These are phyloP conservation scores for Calophaca sinica DNA, from an alignment of 306 rosid genomes.

Conservation along the genomic window DNA sequence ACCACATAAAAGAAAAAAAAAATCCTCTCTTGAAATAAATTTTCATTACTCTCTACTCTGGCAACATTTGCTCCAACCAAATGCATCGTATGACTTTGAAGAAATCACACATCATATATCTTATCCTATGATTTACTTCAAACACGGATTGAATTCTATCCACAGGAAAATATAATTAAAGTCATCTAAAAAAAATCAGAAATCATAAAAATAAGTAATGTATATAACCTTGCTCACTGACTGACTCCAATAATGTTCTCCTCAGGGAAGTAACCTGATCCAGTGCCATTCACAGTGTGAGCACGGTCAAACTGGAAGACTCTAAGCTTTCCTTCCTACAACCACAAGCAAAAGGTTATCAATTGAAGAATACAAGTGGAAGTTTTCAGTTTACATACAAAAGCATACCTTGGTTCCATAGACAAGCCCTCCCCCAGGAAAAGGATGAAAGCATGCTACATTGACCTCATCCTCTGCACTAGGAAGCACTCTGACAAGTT, in stretches of 20 bases:
- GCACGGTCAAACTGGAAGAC: slow-evolving; percentile 54
- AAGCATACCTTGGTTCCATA: slow-evolving; percentile 92
- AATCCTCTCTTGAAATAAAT: background rate
- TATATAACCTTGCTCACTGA: slow-evolving; percentile 51
- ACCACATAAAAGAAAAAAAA: slow-evolving; percentile 11
- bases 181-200: slow-evolving; percentile 8
- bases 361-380: slow-evolving; percentile 35
- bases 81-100: background rate
- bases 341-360: slow-evolving; percentile 39
- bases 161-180: slow-evolving; percentile 13
- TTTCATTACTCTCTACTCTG: background rate
- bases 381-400: slow-evolving; percentile 41
- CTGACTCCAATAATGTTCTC: slow-evolving; percentile 43
- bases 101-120: background rate
- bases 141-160: slow-evolving; percentile 12
- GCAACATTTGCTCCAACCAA: background rate
- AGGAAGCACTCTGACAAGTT: slow-evolving; percentile 95
- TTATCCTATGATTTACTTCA: slow-evolving; percentile 2
- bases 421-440: slow-evolving; percentile 94
- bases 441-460: slow-evolving; percentile 97
- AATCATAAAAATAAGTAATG: slow-evolving; percentile 33
- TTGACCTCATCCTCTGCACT: slow-evolving; percentile 99
- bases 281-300: slow-evolving; percentile 45
- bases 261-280: slow-evolving; percentile 60
- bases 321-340: slow-evolving; percentile 98